These are phyloP conservation scores for Mitragyna speciosa DNA, from an alignment of 257 asterid genomes.

Conservation along the genomic window DNA sequence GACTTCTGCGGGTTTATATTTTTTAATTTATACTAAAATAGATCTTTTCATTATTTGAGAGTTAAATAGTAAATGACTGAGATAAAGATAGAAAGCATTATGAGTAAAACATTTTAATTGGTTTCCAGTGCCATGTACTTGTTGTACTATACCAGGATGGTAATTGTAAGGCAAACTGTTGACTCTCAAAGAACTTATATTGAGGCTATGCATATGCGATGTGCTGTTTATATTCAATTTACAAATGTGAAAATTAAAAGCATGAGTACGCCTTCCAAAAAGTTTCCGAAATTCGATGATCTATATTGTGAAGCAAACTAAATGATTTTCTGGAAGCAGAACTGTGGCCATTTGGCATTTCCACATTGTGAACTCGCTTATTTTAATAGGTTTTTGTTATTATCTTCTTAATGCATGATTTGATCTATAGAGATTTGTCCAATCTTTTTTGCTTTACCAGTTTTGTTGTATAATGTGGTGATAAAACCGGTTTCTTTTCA, in stretches of 20 bases:
- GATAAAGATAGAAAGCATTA: neutral
- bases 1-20: too few relatives aligned
- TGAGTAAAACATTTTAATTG: neutral
- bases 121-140: neutral
- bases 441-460: neutral
- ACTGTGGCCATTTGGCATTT: neutral
- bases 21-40: neutral
- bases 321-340: too few relatives aligned
- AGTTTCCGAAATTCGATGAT: neutral
- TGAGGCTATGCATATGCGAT: too few relatives aligned
- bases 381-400: neutral
- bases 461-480: neutral
- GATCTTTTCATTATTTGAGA: neutral
- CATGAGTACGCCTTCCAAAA: neutral
- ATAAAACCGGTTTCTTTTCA: constrained; percentile 35
- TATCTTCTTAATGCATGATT: neutral
- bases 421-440: neutral
- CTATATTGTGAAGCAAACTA: neutral
- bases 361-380: neutral
- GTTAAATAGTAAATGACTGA: neutral
- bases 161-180: neutral
- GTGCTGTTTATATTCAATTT: neutral
- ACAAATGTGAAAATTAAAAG: neutral
- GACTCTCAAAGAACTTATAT: neutral
- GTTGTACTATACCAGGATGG: neutral